Evolutionary conservation across 768 basidiomycete genomes (phyloP).

Genomic region (Nevesoporus exiguus): DNA sequence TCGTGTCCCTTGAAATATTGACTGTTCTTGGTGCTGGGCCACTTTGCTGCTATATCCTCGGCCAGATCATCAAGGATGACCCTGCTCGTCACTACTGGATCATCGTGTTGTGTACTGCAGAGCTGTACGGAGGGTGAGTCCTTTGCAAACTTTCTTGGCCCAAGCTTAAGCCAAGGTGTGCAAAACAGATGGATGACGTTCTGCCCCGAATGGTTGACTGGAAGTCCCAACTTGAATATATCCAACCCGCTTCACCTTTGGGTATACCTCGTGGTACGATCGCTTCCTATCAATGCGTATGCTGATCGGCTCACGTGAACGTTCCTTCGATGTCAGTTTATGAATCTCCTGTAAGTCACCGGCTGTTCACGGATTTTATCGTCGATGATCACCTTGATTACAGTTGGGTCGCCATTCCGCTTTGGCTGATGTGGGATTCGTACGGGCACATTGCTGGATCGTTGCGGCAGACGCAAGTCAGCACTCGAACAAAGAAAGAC

Average conservation of each 20-base stretch:
- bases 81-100: conserved; percentile 66
- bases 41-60: conserved; percentile 67
- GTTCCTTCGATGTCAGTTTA: conserved; percentile 48
- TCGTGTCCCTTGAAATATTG: conserved; percentile 79
- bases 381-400: conserved; percentile 2
- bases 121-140: conserved; percentile 73
- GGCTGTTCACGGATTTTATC: neutral
- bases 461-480: conserved; percentile 42
- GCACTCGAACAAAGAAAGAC: conserved; percentile 35
- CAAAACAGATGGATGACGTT: conserved; percentile 77
- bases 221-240: conserved; percentile 66
- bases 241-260: conserved; percentile 70
- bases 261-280: conserved; percentile 77
- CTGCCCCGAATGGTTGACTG: conserved; percentile 81
- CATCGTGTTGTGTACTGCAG: conserved; percentile 68
- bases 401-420: conserved; percentile 79
- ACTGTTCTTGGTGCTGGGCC: conserved; percentile 76
- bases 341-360: conserved; percentile 68
- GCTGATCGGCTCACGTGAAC: neutral
- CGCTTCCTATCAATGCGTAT: neutral
- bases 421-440: conserved; percentile 76
- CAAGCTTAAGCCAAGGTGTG: neutral
- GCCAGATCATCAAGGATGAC: conserved; percentile 60
- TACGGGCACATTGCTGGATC: conserved; percentile 65
- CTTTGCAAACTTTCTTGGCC: neutral